Evolutionary conservation across 83 land plant species (phyloP).

Genomic region (Diphasiastrum complanatum): DNA sequence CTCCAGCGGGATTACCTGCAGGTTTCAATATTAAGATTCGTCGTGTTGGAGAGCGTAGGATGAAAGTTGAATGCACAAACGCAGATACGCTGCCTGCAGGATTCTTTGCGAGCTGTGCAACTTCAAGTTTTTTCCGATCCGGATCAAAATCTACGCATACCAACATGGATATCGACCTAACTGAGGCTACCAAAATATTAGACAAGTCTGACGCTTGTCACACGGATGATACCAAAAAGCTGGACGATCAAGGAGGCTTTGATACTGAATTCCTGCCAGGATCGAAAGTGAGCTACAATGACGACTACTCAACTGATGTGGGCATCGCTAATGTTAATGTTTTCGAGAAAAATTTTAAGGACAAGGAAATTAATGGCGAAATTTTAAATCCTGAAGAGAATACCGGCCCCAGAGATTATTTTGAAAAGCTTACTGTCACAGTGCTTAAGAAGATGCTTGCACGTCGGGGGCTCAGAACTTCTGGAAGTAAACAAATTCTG

Average conservation of each 20-base stretch:
- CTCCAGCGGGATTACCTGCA: neutral
- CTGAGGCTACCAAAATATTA: no score
- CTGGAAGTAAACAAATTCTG: neutral
- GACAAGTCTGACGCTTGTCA: no score
- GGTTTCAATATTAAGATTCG: conserved; percentile 10
- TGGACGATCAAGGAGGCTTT: no score
- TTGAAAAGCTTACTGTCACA: neutral
- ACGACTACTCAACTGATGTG: no score
- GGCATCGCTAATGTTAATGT: neutral
- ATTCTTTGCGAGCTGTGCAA: neutral
- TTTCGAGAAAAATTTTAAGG: neutral
- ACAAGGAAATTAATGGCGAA: neutral
- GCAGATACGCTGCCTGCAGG: neutral
- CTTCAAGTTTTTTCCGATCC: neutral
- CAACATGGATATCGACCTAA: neutral
- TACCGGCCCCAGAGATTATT: neutral
- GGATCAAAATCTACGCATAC: conserved; percentile 1
- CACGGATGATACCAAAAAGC: no score
- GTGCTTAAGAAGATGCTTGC: neutral
- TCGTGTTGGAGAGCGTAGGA: neutral
- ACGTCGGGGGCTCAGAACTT: neutral
- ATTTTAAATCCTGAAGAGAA: neutral
- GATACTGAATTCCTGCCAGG: no score
- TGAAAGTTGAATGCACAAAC: neutral
- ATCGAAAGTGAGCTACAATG: no score